Base-by-base conservation (phyloP, 371 early-diverging fungal genomes). In the Lichtheimia corymbifera region DNA sequence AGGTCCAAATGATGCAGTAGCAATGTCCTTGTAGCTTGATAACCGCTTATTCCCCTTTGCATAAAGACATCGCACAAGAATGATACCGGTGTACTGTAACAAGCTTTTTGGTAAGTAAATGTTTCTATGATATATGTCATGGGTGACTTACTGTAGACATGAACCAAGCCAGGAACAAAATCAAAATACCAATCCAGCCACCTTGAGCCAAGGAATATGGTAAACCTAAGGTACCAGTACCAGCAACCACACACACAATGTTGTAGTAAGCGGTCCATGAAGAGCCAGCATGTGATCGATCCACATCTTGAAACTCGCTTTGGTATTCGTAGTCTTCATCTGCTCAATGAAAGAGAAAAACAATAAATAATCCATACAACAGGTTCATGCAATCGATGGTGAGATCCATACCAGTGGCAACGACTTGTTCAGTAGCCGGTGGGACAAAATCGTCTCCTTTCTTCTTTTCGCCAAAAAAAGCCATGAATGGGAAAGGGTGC, bases 151-250 rank as follows among this genome's bases (percentile, higher is more conserved):
- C 58, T 40, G 87, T 68, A 41, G 92, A 86, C 68, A 92, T 89
- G 15, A 77, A 61, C 56, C 91, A 92, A 6, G 91, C 84, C 24
- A 94, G 74, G 15, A 86, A 69, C 14, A 96, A 77, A 59, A 93
- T 79, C 14, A 85, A 30, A 3, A 91, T 58, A 41, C 89, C 90
- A 25, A 87, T 61, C 93, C 93, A 94, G 13, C 93, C 93, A 42
- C 88, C 85, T 50, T 87, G 84, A 30, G 75, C 22, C 17, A 54
- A 41, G 7, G 41, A 35, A 5, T 35, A 54, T 2, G 93, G 91
- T 6, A 94, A 74, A 55, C 92, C 92, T 14, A 93, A 79, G 18
- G 90, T 85, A 17, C 95, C 95, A 11, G 90, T 88, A 27, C 94
- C 94, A 2, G 90, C 89, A 11, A 91, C 83, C 13, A 91, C 88